Evolutionary conservation across 2,329 filamentous ascomycete species (phyloP), one percentile per base, ranked within the genome.

Genomic region (Ceratocystis ficicola): DNA sequence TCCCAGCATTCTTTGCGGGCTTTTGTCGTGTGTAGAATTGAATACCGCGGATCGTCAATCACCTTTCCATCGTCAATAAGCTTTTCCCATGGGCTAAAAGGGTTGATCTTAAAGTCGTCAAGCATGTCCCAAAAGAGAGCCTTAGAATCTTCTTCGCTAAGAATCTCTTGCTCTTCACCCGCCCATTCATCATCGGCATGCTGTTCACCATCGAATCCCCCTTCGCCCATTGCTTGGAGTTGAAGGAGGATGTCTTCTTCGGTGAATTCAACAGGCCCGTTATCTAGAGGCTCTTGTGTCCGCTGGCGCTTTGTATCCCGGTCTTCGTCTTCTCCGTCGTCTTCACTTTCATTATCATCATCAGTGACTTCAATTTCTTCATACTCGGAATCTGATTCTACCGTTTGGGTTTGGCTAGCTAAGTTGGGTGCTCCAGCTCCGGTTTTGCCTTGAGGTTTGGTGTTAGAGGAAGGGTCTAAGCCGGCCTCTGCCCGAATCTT

Each of bases 171-270:
- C 0, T 86, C 89, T 72, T 88, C 86, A 22, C 41, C 22, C 2
- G 57, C 25, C 32, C 61, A 36, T 48, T 83, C 83, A 32, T 85
- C 89, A 71, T 91, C 87, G 68, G 86, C 86, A 67, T 86, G 88
- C 72, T 90, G 90, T 71, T 91, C 88, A 63, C 85, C 89, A 20
- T 59, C 12, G 17, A 59, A 8, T n/a, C 55, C 55, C n/a, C 55
- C 55, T 5, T 59, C 55, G 0, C 88, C 90, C 89, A 96, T 95
- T 30, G 89, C 86, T 64, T 89, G 89, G 12, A 99, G 80, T 72
- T 99, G 94, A 73, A 87, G 92, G 44, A 90, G 92, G 71, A 99
- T 95, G 72, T 99, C 94, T 64, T 92, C 93, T 74, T 97, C 94
- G 66, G 88, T 89, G 71, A 96, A 95, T 71, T 96, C 93, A 6